Conservation (phyloP, 768 basidiomycete genomes). For the Rhodotorula sphaerocarpa region DNA sequence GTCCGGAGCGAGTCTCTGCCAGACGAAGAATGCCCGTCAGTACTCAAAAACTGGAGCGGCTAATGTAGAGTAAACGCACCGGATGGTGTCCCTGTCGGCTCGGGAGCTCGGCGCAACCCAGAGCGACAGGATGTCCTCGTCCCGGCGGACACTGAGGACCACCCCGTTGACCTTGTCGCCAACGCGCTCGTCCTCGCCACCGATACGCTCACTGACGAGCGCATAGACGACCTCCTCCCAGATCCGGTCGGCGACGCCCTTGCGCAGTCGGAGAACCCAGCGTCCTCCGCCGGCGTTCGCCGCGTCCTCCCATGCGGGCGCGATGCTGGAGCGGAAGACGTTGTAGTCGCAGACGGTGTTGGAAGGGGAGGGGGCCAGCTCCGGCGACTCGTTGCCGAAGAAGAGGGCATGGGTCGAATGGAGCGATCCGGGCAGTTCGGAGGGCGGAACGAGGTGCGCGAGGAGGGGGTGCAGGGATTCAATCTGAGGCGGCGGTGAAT, state of each 20-base stretch:
- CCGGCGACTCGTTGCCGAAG: constrained; percentile 5
- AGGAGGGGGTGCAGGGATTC: constrained; percentile 94
- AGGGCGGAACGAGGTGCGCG: constrained; percentile 82
- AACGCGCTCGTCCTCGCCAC: constrained; percentile 11
- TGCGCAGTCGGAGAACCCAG: constrained; percentile 87
- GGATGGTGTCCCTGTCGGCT: constrained; percentile 64
- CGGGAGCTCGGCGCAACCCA: constrained; percentile 85
- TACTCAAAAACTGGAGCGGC: not conserved
- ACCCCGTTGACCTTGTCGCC: constrained; percentile 72
- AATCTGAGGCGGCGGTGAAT: constrained; percentile 53
- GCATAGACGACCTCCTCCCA: constrained; percentile 65
- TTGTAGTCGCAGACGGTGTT: constrained; percentile 62
- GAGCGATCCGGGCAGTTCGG: constrained; percentile 60
- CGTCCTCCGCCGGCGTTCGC: constrained; percentile 79
- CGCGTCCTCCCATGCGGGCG: constrained; percentile 94
- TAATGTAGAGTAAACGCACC: constrained; percentile 50
- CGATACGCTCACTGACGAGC: constrained; percentile 29
- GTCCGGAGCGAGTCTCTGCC: constrained; percentile 23
- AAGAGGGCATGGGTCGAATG: constrained; percentile 23
- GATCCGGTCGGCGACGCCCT: constrained; percentile 78
- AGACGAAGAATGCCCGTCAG: not conserved
- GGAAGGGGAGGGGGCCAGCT: constrained; percentile 6
- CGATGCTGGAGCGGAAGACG: constrained; percentile 75
- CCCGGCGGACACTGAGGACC: constrained; percentile 84
- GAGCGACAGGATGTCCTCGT: constrained; percentile 84